Evolutionary conservation across 257 asterid genomes (phyloP), one percentile per base, ranked within the genome.

Genomic region (Henckelia pumila): DNA sequence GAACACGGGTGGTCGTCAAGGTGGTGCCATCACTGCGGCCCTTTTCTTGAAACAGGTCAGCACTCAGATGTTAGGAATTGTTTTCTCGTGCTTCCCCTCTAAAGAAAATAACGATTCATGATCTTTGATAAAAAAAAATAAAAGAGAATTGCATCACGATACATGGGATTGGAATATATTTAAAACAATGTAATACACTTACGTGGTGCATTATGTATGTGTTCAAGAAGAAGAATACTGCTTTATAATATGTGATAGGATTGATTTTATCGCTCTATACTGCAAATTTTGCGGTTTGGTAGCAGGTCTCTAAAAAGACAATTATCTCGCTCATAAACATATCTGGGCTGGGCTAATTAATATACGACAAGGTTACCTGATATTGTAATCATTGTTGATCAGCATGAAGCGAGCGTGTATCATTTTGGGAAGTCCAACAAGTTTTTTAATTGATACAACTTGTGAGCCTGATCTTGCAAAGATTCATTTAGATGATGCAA

Each of bases 41-140:
- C 92, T 94, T 75, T 94, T 94, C 93, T 84, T 94, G 85, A 94
- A 94, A 79, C 97, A 94, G 99, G 99, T 90, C 86, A 57, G 17
- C 55, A 47, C 3, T 47, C 52, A 40, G 55, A 7, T 47, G 55
- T 47, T 17, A 14, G 8, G 21, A 21, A 14, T 61, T 61, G 7
- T 19, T 35, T 25, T 6, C 28, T 20, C 23, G 20, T 64, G 37
- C 25, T 24, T 29, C 28, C 35, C 30, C 5, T 20, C 35, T 32
- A 19, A 33, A 30, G 13, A 14, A 14, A 44, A 3, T 26, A 49
- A 19, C 1, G 19, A 40, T 11, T 40, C 6, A 6, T 14, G 3
- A 11, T 40, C 52, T 40, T 47, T 5, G 21, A 47, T 44, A 44
- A 37, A 44, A 9, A 14, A 14, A 19, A 44, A 44, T 10, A 44